Conservation (phyloP, 805 yeast genomes). For the Pichia ethanolica region DNA sequence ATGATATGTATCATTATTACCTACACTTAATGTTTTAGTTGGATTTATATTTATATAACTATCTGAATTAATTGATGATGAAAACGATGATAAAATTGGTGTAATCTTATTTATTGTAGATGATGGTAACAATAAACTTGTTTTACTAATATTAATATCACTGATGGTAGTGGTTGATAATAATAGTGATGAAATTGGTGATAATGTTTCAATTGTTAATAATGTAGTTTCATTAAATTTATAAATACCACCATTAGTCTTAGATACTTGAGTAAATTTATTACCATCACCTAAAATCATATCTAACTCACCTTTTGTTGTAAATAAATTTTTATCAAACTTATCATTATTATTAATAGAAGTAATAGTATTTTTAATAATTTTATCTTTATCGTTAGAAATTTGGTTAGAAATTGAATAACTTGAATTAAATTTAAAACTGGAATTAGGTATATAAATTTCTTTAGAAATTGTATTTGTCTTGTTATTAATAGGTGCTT, state of each 20-base stretch:
- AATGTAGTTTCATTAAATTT: no score
- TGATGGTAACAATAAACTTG: background rate
- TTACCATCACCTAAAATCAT: constrained; percentile 1
- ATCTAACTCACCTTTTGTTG: background rate
- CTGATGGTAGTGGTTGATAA: background rate
- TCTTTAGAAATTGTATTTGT: no score
- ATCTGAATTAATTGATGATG: background rate
- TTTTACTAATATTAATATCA: background rate
- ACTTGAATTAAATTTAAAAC: no score
- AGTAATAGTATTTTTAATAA: no score
- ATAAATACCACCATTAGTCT: no score
- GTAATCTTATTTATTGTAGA: background rate
- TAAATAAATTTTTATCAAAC: background rate
- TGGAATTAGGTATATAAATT: no score
- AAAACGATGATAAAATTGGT: background rate
- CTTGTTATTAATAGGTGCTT: no score
- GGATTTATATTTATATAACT: background rate
- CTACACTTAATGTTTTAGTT: no score
- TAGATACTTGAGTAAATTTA: background rate
- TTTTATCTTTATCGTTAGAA: no score
- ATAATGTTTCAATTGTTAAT: background rate
- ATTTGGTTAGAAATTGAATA: no score
- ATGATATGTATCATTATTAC: background rate
- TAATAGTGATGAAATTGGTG: background rate
- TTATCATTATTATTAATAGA: no score